A percentile compares a stretch with the other conserved stretches of the same genome.
Evolutionary conservation across 176 grass and related monocot genomes (phyloP).

Genomic region (Bonia amplexicaulis): DNA sequence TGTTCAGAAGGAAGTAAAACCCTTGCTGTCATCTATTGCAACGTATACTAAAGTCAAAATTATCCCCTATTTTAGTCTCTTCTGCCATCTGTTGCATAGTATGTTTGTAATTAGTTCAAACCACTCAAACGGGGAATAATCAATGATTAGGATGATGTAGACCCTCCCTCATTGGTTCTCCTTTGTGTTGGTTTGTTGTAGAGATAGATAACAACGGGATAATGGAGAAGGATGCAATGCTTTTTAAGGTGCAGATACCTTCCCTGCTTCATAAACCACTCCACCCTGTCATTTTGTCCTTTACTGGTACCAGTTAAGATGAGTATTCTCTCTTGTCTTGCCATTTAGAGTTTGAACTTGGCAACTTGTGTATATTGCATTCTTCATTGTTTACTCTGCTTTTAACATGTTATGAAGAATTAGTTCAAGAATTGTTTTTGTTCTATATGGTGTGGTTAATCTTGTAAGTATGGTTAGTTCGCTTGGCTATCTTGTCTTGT

Average conservation of each 20-base stretch:
- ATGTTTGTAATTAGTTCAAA: not conserved
- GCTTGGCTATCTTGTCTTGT: not conserved
- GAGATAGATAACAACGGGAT: not conserved
- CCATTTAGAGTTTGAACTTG: not conserved
- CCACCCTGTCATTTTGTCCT: constrained; percentile 12
- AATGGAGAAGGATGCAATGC: not conserved
- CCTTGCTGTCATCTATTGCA: too few relatives aligned
- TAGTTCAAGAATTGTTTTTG: not conserved
- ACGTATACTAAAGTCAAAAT: too few relatives aligned
- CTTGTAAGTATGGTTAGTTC: not conserved
- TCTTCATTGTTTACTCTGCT: constrained; percentile 4
- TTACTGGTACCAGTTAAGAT: not conserved
- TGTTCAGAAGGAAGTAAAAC: not conserved
- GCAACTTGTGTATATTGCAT: not conserved
- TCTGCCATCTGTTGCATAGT: not conserved
- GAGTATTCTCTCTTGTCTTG: not conserved
- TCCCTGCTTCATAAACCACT: not conserved
- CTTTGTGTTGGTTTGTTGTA: not conserved
- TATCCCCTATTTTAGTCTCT: too few relatives aligned
- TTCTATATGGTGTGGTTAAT: not conserved
- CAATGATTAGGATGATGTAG: constrained; percentile 6
- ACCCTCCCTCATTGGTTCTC: not conserved
- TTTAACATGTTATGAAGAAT: not conserved
- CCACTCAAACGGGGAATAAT: not conserved
- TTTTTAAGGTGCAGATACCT: constrained; percentile 9